These are phyloP conservation scores for Rhynchosporium graminicola DNA, from an alignment of 2,329 filamentous ascomycete genomes.

Conservation along the genomic window DNA sequence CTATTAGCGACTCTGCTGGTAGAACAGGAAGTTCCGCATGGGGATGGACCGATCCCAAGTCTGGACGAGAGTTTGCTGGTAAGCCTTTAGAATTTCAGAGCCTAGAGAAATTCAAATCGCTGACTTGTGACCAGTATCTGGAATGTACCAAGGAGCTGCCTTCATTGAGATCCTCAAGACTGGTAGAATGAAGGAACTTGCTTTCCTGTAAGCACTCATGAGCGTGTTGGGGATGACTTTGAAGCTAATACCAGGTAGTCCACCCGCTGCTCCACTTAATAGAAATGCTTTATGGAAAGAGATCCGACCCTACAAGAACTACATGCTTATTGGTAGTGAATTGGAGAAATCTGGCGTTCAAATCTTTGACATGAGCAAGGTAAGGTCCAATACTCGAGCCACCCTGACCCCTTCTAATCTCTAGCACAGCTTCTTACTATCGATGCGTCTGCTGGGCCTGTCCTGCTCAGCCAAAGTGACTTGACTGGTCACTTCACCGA, in stretches of 20 bases:
- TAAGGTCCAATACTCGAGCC: neutral
- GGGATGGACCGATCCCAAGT: constrained; percentile 49
- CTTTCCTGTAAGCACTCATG: constrained; percentile 28
- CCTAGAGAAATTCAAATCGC: neutral
- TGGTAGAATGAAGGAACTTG: constrained; percentile 50
- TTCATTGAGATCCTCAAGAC: constrained; percentile 50
- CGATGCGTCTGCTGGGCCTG: constrained; percentile 43
- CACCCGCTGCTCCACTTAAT: constrained; percentile 1
- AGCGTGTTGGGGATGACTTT: constrained; percentile 42
- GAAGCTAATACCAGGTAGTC: neutral
- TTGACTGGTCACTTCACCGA: constrained; percentile 36
- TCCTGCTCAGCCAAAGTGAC: constrained; percentile 43
- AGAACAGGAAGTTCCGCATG: constrained; percentile 27
- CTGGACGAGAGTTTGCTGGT: constrained; percentile 51
- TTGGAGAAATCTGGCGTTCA: constrained; percentile 51
- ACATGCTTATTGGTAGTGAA: constrained; percentile 46
- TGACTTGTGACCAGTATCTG: neutral
- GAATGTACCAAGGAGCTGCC: constrained; percentile 27
- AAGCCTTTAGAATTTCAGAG: constrained; percentile 28
- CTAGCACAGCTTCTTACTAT: constrained; percentile 40
- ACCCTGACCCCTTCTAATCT: neutral
- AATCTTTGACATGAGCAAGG: constrained; percentile 55
- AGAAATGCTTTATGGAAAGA: constrained; percentile 41
- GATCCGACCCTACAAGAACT: constrained; percentile 43
- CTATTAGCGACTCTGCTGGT: neutral